These are phyloP conservation scores for Leptographium lundbergii DNA, from an alignment of 2,329 filamentous ascomycete genomes.

Conservation along the genomic window DNA sequence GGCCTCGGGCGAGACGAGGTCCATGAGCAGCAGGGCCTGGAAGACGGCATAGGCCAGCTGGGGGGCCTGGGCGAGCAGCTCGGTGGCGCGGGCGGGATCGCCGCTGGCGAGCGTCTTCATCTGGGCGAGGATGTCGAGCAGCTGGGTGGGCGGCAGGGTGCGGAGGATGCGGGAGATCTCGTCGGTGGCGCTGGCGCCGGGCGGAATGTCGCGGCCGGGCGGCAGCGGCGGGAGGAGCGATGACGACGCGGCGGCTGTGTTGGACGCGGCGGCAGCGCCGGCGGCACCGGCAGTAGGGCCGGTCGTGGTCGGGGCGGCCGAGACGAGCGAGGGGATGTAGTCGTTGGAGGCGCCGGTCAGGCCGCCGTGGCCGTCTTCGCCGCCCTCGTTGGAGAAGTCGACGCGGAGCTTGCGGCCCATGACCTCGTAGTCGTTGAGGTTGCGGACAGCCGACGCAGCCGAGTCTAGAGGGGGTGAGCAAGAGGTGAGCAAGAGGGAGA, in stretches of 20 bases:
- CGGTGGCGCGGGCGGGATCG: conserved; percentile 72
- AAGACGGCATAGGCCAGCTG: conserved; percentile 93
- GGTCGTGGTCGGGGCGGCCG: background rate
- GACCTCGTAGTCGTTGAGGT: conserved; percentile 89
- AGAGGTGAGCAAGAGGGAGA: background rate
- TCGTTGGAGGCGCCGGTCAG: conserved; percentile 16
- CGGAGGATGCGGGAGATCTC: conserved; percentile 86
- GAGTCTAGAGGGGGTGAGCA: conserved; percentile 42
- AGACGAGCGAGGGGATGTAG: background rate
- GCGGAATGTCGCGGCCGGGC: conserved; percentile 69
- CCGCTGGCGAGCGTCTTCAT: conserved; percentile 82
- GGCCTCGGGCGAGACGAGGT: conserved; percentile 74
- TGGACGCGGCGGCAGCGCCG: background rate
- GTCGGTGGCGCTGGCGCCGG: conserved; percentile 73
- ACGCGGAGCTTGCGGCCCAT: conserved; percentile 91
- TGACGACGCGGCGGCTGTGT: conserved; percentile 7
- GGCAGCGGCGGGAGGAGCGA: conserved; percentile 63
- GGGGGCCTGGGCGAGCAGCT: conserved; percentile 76
- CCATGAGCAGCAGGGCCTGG: conserved; percentile 84
- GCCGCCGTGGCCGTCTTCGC: conserved; percentile 48
- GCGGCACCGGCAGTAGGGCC: background rate
- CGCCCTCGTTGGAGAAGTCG: conserved; percentile 90
- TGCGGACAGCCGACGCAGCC: conserved; percentile 85
- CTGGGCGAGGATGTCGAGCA: conserved; percentile 85
- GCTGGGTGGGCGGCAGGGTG: conserved; percentile 72